Evolutionary conservation across 202 grass and related monocot genomes (phyloP), one percentile per base, ranked within the genome.

Genomic region (Setaria italica): DNA sequence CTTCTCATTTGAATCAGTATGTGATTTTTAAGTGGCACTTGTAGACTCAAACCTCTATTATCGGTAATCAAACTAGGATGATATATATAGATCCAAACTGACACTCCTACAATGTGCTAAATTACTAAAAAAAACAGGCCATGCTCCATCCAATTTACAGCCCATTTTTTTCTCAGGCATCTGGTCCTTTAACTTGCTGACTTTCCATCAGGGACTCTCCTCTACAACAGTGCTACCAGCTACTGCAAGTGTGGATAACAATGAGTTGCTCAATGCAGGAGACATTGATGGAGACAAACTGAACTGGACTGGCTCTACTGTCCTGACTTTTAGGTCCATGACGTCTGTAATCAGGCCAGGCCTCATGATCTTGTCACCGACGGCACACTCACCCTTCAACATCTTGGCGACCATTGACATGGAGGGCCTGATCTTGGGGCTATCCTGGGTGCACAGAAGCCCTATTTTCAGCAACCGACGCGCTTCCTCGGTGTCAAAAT

Each of bases 401-500:
- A 91, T 91, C 76, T 85, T 85, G 10, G 87, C 57, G 4, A 85
- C 87, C 10, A n/a, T 83, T 3, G 92, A 86, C 90, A 97, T 97
- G 63, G 92, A 77, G 35, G 92, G 95, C 71, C 92, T 89, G 51
- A 88, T 62, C 85, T 88, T 91, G 9, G 92, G 62, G n/a, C 70
- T 79, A 64, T 97, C 92, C 77, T 97, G 95, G n/a, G 85, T 95
- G 85, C 95, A 97, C 80, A 95, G 4, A 30, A 97, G 95, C 11
- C 92, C 92, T 81, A 93, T 86, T 85, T 87, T 95, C 81, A 97
- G 43, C 13, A 93, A 85, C 25, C 8, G 75, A 32, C 21, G 67
- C 6, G 92, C 92, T 85, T 97, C 92, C 67, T 91, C 78, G 0
- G 50, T 49, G 32, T 88, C 74, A 5, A 90, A 93, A 74, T 85